These are phyloP conservation scores for Paramecium biaurelia DNA, from an alignment of 73 alveolate species.

Conservation along the genomic window DNA sequence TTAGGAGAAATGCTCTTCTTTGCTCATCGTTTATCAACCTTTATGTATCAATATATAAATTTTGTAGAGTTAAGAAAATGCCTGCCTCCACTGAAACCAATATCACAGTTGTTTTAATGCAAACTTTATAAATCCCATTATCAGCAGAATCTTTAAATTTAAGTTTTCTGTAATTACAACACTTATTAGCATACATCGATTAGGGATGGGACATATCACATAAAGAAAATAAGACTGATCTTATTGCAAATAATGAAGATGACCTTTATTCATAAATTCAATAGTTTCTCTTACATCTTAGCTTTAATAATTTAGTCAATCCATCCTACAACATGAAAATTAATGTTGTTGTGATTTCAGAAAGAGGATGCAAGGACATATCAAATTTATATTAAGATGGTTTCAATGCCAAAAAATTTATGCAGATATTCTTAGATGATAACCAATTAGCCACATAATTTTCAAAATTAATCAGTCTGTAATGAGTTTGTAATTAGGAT, in stretches of 20 bases:
- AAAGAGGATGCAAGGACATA: not conserved
- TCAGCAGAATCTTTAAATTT: not conserved
- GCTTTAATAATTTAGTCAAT: not conserved
- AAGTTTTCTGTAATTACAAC: not conserved
- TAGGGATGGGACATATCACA: not conserved
- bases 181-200: not conserved
- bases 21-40: not conserved
- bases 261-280: not conserved
- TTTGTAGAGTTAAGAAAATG: not conserved
- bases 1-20: slow-evolving; percentile 22
- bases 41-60: not conserved
- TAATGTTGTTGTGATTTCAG: not conserved
- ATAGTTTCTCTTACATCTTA: not conserved
- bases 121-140: not conserved
- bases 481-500: not conserved
- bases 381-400: not conserved
- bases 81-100: not conserved
- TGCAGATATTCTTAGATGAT: not conserved
- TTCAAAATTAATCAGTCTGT: not conserved
- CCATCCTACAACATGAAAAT: not conserved
- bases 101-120: not conserved
- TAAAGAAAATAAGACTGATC: not conserved
- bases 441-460: not conserved
- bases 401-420: not conserved
- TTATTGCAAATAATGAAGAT: not conserved